Base-by-base conservation (phyloP, 371 early-diverging fungal species). In the Parasitella parasitica region DNA sequence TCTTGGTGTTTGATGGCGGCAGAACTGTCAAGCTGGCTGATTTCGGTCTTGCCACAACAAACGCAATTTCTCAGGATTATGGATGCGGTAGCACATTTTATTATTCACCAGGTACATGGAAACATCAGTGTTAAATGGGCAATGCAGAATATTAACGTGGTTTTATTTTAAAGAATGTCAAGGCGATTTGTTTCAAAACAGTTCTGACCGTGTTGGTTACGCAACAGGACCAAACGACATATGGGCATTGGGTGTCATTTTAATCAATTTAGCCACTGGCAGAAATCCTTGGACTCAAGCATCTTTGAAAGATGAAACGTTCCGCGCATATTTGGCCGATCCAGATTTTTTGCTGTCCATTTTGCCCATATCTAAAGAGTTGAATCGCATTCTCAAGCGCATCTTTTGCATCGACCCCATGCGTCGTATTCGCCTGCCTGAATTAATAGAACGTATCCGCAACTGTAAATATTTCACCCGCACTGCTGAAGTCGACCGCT, bases 11-110 rank as follows among this genome's bases (percentile, higher is more conserved):
- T 67, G 71, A 77, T 34, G 66, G 59, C 24, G 83, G 82, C 6
- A 57, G 63, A 13, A 73, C 73, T 4, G 76, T 95, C 63, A 94
- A 95, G 75, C 79, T 97, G 30, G 89, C 95, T 13, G 97, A 97
- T 72, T 97, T 97, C 81, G 97, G 97, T 2, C 80, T 98, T 24
- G 89, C 96, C 11, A 96, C 97, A 1, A 82, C 85, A 9, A 83
- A 91, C 26, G 41, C 65, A 5, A 80, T 77, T 66, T 92, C 93
- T 15, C 83, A 70, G 9, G 96, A 96, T 56, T 87, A 90, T 57
- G 96, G 97, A 6, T 93, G 95, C 68, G 98, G 98, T 2, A 88
- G 89, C 20, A 90, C 91, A 2, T 90, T 91, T 72, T 97, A 97
- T 70, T 92, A 95, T 83, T 93, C 94, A 20, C 98, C 97, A 65